Evolutionary conservation across 225 moss, liverwort and hornwort species (phyloP), one percentile per base, ranked within the genome.

Genomic region (Antitrichia curtipendula): DNA sequence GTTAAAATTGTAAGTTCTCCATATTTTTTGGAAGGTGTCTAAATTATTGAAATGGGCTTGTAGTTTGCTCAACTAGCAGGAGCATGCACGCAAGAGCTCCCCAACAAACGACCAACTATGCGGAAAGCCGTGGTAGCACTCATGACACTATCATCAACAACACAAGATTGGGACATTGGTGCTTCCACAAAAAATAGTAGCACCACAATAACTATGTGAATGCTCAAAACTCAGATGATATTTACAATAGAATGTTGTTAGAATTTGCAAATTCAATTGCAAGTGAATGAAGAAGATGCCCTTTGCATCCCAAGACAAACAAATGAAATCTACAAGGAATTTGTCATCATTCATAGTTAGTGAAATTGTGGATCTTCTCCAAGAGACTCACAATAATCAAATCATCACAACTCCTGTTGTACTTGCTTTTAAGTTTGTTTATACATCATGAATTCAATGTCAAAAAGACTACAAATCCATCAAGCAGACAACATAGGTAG

Each of bases 61-160:
- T 93, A 97, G 98, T 93, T 98, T 93, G 90, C 94, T 36, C 94
- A 95, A 89, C 88, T 98, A 56, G 98, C 96, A 80, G 94, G 95
- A 90, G 93, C 93, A 18, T 98, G 98, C 89, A 98, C 96, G 19
- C 87, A 95, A 36, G 98, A 98, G 84, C 78, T 89, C 12, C 96
- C 98, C 5, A 84, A 86, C 85, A 89, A 89, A 78, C 91, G 98
- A 82, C 97, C 98, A 20, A 95, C 88, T n/a, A 98, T 98, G 97
- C 94, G 98, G 53, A 95, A 90, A 88, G 95, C 87, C 3, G 98
- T 98, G 54, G 96, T 98, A 31, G 93, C 95, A 16, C 90, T 98
- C 23, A 98, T 98, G 98, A 96, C 95, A 14, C 75, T 98, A 85
- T 96, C 97, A 62, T 96, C 95, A 19, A 83, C 92, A 82, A 93